Evolutionary conservation across 2,329 filamentous ascomycete species (phyloP), one percentile per base, ranked within the genome.

Genomic region (Ciborinia camelliae): DNA sequence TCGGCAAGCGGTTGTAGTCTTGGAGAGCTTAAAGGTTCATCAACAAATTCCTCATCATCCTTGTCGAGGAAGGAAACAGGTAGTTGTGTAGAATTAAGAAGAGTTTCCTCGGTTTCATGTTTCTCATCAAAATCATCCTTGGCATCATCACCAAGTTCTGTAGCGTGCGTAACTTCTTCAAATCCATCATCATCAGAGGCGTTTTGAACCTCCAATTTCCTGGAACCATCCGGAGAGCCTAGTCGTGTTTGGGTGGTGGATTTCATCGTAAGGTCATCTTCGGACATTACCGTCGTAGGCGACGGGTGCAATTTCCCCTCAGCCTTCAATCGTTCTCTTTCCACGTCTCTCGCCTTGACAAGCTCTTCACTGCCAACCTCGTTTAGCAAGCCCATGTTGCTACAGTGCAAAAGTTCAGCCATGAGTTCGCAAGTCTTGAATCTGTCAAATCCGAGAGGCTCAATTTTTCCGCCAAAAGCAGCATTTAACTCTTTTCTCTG

Each of bases 351-450:
- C 50, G 86, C 82, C 67, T 84, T 86, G 66, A 98, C 92, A 69
- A 97, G 86, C 69, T 92, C 88, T 75, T 99, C 93, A 14, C 92
- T 93, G 39, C 94, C 95, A 12, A 86, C 81, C 75, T 98, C 93
- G 74, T 99, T 99, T 69, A 99, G 80, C 43, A 99, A 81, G 7
- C 91, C 93, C 95, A 99, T 99, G 75, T 99, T 99, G 76, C 94
- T 98, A 78, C 95, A 99, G 77, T 99, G 95, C 47, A 99, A 80
- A 52, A 99, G 81, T 77, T 99, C 95, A 0, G 95, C 95, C 95
- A 99, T 98, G 66, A 99, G 82, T 78, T 99, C 95, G 77, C 95
- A 99, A 0, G 95, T 98, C 81, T 99, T 99, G 82, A 99, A 99
- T 26, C 95, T 85, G 77, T 99, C 95, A 74, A 99, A 99, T 2